Conservation (phyloP, 495 filamentous ascomycete genomes). For the Diplogelasinospora grovesii region DNA sequence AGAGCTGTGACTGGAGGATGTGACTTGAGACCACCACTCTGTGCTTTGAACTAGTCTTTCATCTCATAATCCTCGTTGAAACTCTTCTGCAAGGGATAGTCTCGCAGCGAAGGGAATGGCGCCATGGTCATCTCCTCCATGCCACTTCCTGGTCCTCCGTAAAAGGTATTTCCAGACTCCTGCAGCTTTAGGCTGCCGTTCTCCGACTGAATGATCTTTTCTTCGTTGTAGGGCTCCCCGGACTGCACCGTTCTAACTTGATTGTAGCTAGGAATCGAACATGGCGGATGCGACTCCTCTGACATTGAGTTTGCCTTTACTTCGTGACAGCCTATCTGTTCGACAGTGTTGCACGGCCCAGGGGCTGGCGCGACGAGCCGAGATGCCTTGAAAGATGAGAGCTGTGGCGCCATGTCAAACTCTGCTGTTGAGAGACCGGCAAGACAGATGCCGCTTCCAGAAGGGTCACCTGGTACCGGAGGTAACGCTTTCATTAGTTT, state of each 20-base stretch:
- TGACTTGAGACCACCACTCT: not conserved
- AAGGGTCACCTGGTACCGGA: constrained; percentile 26
- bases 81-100: no score
- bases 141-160: no score
- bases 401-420: not conserved
- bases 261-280: constrained; percentile 2
- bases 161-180: no score
- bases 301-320: constrained; percentile 3
- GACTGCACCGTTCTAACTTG: no score
- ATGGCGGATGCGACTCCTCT: not conserved
- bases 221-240: no score
- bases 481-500: constrained; percentile 46
- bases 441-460: constrained; percentile 8
- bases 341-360: no score
- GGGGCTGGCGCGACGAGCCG: no score
- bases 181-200: no score
- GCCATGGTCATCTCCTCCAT: no score
- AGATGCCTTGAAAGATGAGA: constrained; percentile 1
- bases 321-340: no score
- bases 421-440: not conserved
- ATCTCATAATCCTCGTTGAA: not conserved
- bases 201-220: no score
- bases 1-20: not conserved
- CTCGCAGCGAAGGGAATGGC: no score
- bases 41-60: not conserved